Evolutionary conservation across 164 flowering plant species (phyloP).

Genomic region (Dillenia turbinata): DNA sequence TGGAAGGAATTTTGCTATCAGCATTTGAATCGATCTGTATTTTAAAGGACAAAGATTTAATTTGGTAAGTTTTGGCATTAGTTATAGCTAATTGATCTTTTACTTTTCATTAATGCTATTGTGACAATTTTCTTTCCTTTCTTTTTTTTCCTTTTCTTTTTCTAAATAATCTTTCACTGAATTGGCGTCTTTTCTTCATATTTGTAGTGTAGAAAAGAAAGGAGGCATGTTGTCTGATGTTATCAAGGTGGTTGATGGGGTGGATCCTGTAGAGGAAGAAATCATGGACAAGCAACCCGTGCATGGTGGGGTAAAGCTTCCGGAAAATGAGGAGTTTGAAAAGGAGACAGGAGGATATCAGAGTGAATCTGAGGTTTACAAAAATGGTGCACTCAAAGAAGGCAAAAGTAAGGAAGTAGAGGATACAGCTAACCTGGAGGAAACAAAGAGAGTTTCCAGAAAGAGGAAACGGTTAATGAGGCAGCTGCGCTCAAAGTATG

Average conservation of each 20-base stretch:
- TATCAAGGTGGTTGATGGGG: conserved; percentile 13
- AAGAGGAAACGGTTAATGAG: conserved; percentile 61
- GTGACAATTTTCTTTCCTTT: background rate
- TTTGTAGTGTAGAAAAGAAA: conserved; percentile 60
- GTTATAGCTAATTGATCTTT: background rate
- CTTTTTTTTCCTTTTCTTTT: background rate
- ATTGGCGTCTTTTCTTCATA: background rate
- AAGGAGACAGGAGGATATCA: conserved; percentile 53
- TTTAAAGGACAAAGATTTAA: conserved; percentile 68
- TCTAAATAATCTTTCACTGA: background rate
- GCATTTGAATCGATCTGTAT: conserved; percentile 68
- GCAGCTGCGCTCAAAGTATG: conserved; percentile 50
- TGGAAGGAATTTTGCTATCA: conserved; percentile 90
- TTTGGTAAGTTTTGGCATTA: conserved; percentile 44
- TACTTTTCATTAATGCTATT: background rate
- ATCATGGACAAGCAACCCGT: conserved; percentile 30
- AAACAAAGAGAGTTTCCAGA: conserved; percentile 25
- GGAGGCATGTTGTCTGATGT: conserved; percentile 7
- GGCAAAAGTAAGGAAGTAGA: no score
- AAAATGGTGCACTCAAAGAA: conserved; percentile 8
- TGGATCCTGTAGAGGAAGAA: conserved; percentile 22
- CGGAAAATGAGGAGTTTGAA: conserved; percentile 61
- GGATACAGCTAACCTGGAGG: no score
- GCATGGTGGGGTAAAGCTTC: conserved; percentile 33
- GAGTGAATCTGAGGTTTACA: conserved; percentile 47